A percentile compares a stretch with the other conserved stretches of the same genome.
Conservation (phyloP, 495 filamentous ascomycete genomes). For the Aspergillus incahuasiensis region DNA sequence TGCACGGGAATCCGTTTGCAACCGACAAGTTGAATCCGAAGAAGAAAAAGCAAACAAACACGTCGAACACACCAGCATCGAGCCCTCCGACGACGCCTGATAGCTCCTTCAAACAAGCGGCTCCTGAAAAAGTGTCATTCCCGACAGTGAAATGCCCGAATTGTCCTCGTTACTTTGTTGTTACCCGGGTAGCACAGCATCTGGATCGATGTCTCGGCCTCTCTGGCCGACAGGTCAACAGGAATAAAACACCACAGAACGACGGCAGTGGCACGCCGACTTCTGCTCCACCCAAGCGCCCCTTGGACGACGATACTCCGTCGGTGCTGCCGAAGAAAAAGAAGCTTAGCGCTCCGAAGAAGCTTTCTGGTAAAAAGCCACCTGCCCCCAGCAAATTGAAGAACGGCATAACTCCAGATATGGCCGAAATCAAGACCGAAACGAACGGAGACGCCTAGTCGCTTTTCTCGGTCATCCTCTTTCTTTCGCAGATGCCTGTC, state of each 20-base stretch:
- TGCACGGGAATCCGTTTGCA: conserved; percentile 75
- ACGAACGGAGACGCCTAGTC: conserved; percentile 20
- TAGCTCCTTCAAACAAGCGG: conserved; percentile 32
- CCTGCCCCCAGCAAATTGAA: conserved; percentile 43
- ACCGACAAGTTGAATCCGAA: conserved; percentile 54
- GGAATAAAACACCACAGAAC: conserved; percentile 43
- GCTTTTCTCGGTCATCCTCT: neutral
- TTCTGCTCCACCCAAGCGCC: conserved; percentile 38
- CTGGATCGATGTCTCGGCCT: conserved; percentile 78
- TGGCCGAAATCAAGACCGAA: conserved; percentile 23
- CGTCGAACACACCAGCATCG: conserved; percentile 52
- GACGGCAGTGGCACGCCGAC: conserved; percentile 33
- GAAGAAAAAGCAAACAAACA: conserved; percentile 42
- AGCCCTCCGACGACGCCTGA: conserved; percentile 41
- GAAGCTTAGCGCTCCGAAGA: conserved; percentile 40
- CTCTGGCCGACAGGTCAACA: conserved; percentile 62
- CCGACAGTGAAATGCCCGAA: conserved; percentile 69
- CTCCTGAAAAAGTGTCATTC: conserved; percentile 55
- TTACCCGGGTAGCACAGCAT: conserved; percentile 65
- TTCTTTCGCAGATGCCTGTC: conserved; percentile 10
- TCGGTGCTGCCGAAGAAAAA: conserved; percentile 43
- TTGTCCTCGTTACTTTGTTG: conserved; percentile 56
- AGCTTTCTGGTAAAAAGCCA: conserved; percentile 35
- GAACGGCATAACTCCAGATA: conserved; percentile 26
- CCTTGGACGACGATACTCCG: conserved; percentile 34